A percentile compares a stretch with the other conserved stretches of the same genome.
These are phyloP conservation scores for Candida maris DNA, from an alignment of 805 yeast genomes.

Conservation along the genomic window DNA sequence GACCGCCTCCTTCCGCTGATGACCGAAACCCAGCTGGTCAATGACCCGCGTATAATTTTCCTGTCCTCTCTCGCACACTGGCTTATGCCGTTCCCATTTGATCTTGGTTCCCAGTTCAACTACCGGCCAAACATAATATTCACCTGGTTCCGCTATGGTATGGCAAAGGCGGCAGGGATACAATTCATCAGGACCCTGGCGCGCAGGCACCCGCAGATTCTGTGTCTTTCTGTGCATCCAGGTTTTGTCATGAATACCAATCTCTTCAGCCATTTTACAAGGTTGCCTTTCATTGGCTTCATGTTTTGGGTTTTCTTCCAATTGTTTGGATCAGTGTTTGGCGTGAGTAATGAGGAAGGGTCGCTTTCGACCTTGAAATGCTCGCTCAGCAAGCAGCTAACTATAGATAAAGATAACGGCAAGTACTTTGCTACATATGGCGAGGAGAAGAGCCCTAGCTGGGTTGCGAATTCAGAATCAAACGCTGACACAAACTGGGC, in stretches of 20 bases:
- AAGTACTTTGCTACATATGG: slow-evolving; percentile 65
- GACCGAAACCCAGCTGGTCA: slow-evolving; percentile 31
- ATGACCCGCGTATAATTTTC: slow-evolving; percentile 53
- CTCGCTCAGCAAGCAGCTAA: slow-evolving; percentile 50
- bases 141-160: slow-evolving; percentile 74
- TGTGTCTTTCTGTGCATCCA: slow-evolving; percentile 71
- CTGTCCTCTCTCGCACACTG: slow-evolving; percentile 66
- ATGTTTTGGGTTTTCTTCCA: slow-evolving; percentile 71
- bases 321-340: slow-evolving; percentile 62
- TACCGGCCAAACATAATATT: slow-evolving; percentile 63
- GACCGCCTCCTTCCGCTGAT: slow-evolving; percentile 53
- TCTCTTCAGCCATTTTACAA: slow-evolving; percentile 70
- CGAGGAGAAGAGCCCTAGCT: slow-evolving; percentile 50
- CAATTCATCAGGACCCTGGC: slow-evolving; percentile 68
- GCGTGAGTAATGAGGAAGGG: slow-evolving; percentile 71
- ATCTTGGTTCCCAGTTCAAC: slow-evolving; percentile 47
- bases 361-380: slow-evolving; percentile 61
- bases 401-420: slow-evolving; percentile 59
- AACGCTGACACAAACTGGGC: slow-evolving; percentile 72
- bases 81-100: slow-evolving; percentile 46
- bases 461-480: slow-evolving; percentile 52
- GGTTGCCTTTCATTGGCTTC: slow-evolving; percentile 73
- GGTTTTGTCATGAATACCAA: slow-evolving; percentile 85
- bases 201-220: slow-evolving; percentile 59
- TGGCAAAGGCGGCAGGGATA: slow-evolving; percentile 74